phyloP scores from a whole-genome alignment of 164 flowering plant genomes.

The Houttuynia cordata region DNA sequence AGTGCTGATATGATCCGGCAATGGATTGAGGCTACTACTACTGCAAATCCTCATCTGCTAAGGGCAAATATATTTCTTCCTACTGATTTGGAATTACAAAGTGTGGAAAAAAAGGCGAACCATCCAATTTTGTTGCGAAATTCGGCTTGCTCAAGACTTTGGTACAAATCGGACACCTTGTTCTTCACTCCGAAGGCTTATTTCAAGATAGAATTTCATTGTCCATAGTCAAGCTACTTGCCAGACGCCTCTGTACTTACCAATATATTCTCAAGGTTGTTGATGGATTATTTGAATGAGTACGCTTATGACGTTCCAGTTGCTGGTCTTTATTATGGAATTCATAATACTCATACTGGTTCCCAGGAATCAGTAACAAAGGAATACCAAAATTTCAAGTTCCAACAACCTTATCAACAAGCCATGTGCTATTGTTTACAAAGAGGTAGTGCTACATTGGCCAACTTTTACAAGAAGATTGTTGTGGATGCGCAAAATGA shows the following conservation, averaged over 20 bases:
- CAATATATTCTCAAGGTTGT: slow-evolving; percentile 54
- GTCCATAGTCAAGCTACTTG: slow-evolving; percentile 63
- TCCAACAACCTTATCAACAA: slow-evolving; percentile 88
- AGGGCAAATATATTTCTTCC: slow-evolving; percentile 74
- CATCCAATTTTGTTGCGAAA: slow-evolving; percentile 57
- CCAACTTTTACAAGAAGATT: too few species aligned
- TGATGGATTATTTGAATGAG: slow-evolving; percentile 95
- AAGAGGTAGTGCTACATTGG: too few species aligned
- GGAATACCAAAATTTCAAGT: slow-evolving; percentile 76
- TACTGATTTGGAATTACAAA: slow-evolving; percentile 71
- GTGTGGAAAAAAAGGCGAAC: slow-evolving; percentile 35
- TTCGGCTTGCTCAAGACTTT: slow-evolving; percentile 56
- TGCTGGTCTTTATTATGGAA: slow-evolving; percentile 79
- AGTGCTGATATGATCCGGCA: slow-evolving; percentile 26
- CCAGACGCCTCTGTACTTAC: slow-evolving; percentile 80
- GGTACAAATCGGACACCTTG: slow-evolving; percentile 86
- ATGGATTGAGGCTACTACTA: slow-evolving; percentile 64
- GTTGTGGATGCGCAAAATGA: too few species aligned
- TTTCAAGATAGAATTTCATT: slow-evolving; percentile 72
- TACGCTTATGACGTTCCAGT: slow-evolving; percentile 93
- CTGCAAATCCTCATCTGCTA: slow-evolving; percentile 66
- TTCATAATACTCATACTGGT: slow-evolving; percentile 45
- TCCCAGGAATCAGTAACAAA: slow-evolving; percentile 78
- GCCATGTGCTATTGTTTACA: slow-evolving; percentile 80
- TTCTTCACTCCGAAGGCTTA: slow-evolving; percentile 80